phyloP scores from a whole-genome alignment of 306 rosid species.

The Oemleria cerasiformis region DNA sequence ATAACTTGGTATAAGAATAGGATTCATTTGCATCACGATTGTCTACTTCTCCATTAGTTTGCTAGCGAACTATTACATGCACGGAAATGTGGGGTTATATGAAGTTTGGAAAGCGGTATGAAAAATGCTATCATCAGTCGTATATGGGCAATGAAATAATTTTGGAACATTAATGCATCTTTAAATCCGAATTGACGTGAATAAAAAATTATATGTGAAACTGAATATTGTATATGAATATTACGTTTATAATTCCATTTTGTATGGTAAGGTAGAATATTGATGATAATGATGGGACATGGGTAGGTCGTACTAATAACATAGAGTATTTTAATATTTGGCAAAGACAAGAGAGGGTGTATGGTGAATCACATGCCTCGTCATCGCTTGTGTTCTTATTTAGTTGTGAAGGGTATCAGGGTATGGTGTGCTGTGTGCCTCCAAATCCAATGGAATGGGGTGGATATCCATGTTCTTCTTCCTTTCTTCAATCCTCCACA shows the following conservation, averaged over 20 bases:
- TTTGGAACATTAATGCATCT: too few relatives aligned
- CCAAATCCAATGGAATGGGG: constrained; percentile 43
- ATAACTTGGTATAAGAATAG: too few relatives aligned
- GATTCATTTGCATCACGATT: too few relatives aligned
- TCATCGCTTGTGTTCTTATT: constrained; percentile 37
- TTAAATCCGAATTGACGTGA: too few relatives aligned
- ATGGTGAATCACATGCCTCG: constrained; percentile 54
- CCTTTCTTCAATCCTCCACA: neutral
- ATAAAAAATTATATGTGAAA: too few relatives aligned
- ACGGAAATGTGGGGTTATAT: neutral
- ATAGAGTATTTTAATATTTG: constrained; percentile 23
- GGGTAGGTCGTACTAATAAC: constrained; percentile 29
- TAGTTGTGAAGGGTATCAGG: constrained; percentile 31
- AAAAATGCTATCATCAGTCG: too few relatives aligned
- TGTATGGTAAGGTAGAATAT: neutral
- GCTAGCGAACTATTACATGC: neutral
- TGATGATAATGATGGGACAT: neutral
- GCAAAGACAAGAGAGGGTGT: constrained; percentile 52
- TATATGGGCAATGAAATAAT: too few relatives aligned
- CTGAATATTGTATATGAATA: too few relatives aligned
- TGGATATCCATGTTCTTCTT: constrained; percentile 54
- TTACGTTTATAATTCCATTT: too few relatives aligned
- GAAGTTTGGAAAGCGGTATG: too few relatives aligned
- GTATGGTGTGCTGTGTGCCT: constrained; percentile 11
- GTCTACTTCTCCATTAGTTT: neutral